Evolutionary conservation across 139 green algal species (phyloP), one percentile per base, ranked within the genome.

Genomic region (Volvox africanus): DNA sequence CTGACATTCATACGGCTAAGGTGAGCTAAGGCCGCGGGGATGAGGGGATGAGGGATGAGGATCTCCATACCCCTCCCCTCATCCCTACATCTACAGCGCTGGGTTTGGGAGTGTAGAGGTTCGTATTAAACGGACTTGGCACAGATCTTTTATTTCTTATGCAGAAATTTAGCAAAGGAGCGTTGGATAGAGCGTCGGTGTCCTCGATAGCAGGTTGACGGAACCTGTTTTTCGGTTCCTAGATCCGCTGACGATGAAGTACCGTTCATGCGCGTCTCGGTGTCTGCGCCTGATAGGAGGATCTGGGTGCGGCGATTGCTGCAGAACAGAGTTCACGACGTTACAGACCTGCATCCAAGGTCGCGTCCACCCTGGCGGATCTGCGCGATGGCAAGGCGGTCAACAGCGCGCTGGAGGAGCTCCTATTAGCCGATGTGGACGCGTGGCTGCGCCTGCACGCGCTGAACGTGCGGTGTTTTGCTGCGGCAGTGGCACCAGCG

Each of bases 401-500:
- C 28, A 82, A 50, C 69, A 44, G 17, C 0, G 44, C 37, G 67
- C 85, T 89, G 37, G 13, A 80, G 69, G 69, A 82, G 69, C 85
- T 89, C 28, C 69, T 89, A 24, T 14, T 13, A 0, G 18, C 28
- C 18, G 69, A 80, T 32, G 5, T 73, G 26, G 19, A 67, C 28
- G 1, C 37, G 12, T 89, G 85, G 85, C 24, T 89, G 37, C 3
- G 18, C 26, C 71, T 55, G 1, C 71, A 89, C 44, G 85, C 85
- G 1, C 36, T 89, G 28, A 89, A 89, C 69, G 73, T 89, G 36
- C 68, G 85, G 1, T 89, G 69, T 50, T 89, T 89, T 19, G 37
- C 69, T 0, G 69, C 85, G 14, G 44, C 44, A 0, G 37, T 44
- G 1, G 26, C 85, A 44, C 75, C 75, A 30, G 71, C 71, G 71